These are phyloP conservation scores for Tricholoma saponaceum DNA, from an alignment of 768 basidiomycete genomes.

Conservation along the genomic window DNA sequence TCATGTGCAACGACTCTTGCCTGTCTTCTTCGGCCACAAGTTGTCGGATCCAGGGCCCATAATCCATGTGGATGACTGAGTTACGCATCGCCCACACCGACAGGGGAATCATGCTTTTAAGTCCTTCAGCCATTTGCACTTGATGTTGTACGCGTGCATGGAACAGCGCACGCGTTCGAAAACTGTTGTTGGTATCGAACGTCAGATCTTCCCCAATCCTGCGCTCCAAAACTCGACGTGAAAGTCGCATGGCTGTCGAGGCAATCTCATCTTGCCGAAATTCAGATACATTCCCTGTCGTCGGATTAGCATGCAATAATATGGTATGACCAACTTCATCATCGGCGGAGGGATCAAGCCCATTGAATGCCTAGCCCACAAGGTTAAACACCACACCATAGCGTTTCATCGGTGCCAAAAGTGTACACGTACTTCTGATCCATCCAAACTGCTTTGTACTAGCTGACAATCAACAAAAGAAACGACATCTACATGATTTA, in stretches of 20 bases:
- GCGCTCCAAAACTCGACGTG: constrained; percentile 39
- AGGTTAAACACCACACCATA: constrained; percentile 1
- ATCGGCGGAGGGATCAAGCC: constrained; percentile 36
- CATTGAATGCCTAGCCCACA: constrained; percentile 15
- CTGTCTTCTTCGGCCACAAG: constrained; percentile 68
- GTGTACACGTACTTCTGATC: constrained; percentile 35
- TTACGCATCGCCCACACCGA: constrained; percentile 40
- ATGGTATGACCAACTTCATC: constrained; percentile 54
- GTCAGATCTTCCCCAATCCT: constrained; percentile 25
- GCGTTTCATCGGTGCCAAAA: not conserved
- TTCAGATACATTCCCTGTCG: constrained; percentile 26
- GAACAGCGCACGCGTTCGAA: constrained; percentile 29
- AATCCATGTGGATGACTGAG: constrained; percentile 55
- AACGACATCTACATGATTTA: constrained; percentile 35
- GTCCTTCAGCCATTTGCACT: constrained; percentile 36
- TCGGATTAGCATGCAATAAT: constrained; percentile 29
- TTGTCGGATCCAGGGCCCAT: constrained; percentile 60
- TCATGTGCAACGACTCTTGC: constrained; percentile 28
- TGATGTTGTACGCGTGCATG: constrained; percentile 43
- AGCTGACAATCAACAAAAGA: constrained; percentile 57
- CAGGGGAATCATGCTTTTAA: constrained; percentile 45
- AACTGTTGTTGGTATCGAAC: constrained; percentile 27
- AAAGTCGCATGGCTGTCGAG: constrained; percentile 39
- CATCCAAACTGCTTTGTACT: constrained; percentile 28
- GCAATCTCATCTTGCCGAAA: constrained; percentile 48